A percentile compares a stretch with the other conserved stretches of the same genome.
Evolutionary conservation across 805 yeast genomes (phyloP).

Genomic region (Wickerhamiella slavikovae): DNA sequence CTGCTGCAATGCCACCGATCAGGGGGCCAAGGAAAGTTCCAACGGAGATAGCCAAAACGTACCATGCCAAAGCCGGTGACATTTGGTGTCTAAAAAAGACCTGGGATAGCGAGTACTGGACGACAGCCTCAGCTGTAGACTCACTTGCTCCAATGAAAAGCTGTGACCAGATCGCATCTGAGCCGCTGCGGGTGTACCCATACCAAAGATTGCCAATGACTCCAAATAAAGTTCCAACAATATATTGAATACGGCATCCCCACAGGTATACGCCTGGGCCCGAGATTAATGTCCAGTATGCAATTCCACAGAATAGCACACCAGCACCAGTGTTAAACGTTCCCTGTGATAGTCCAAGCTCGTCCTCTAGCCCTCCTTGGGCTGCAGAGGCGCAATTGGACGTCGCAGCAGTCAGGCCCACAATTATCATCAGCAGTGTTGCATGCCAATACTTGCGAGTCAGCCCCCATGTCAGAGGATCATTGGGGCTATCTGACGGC

Average conservation of each 20-base stretch:
- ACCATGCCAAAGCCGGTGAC: slow-evolving; percentile 49
- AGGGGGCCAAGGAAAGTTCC: slow-evolving; percentile 69
- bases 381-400: slow-evolving; percentile 58
- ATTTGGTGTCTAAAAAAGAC: slow-evolving; percentile 61
- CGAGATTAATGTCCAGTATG: slow-evolving; percentile 37
- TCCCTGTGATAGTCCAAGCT: slow-evolving; percentile 42
- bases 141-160: slow-evolving; percentile 67
- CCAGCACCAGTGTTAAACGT: slow-evolving; percentile 70
- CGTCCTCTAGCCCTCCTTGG: slow-evolving; percentile 41
- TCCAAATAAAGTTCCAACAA: slow-evolving; percentile 40
- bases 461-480: slow-evolving; percentile 44
- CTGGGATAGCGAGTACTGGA: slow-evolving; percentile 46
- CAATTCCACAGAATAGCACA: slow-evolving; percentile 50
- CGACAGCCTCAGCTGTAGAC: slow-evolving; percentile 58
- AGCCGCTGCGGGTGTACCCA: slow-evolving; percentile 29
- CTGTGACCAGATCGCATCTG: slow-evolving; percentile 60
- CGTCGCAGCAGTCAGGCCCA: slow-evolving; percentile 29
- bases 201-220: slow-evolving; percentile 53
- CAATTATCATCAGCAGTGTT: slow-evolving; percentile 19
- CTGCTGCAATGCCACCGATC: slow-evolving; percentile 52
- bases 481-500: slow-evolving; percentile 49
- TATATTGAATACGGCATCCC: slow-evolving; percentile 44
- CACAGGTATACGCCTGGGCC: slow-evolving; percentile 52
- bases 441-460: slow-evolving; percentile 28
- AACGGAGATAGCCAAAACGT: slow-evolving; percentile 52